Base-by-base conservation (phyloP, 352 stramenopile species). In the Phytophthora ohioensis region DNA sequence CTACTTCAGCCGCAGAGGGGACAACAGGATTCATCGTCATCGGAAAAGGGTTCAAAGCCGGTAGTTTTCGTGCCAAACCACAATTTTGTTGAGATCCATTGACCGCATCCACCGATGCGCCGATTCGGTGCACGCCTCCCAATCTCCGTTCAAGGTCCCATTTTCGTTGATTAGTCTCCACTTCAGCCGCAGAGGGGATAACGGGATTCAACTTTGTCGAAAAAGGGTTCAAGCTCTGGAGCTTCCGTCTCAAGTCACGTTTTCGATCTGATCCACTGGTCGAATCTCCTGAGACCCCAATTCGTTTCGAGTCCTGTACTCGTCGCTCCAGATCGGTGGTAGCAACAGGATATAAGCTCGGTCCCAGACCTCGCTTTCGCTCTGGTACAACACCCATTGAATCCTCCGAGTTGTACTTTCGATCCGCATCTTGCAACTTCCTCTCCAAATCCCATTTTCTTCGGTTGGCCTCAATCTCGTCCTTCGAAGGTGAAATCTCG, bases 361-460 rank as follows among this genome's bases (percentile, higher is more conserved):
- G 56, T 49, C 47, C 47, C 17, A 38, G n/a, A 21, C 52, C 46
- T 8, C 30, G 43, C 39, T 67, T 74, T 45, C 15, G 52, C 5
- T 62, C 38, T 49, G 17, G 5, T 34, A 51, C 32, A 39, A 27
- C 35, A 31, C 34, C 15, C 9, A 13, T 27, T 35, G 13, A 9
- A 36, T 31, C 43, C 30, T 58, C 42, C 11, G 30, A 36, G 13
- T 38, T 55, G 36, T 39, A 59, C 12, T 47, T 49, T 59, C 35
- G 66, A 51, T 65, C 35, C 2, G 46, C 32, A 32, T 67, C 61
- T 46, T 73, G 51, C 30, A 76, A 30, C 10, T 73, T 69, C 55
- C 58, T 55, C 46, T 76, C 69, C 38, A 76, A n/a, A 57, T 65
- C 53, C 69, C 69, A 76, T 64, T 76, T 76, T 17, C 36, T 49